Evolutionary conservation across 108 stramenopile genomes (phyloP), one percentile per base, ranked within the genome.

Genomic region (Nitzschia putrida): DNA sequence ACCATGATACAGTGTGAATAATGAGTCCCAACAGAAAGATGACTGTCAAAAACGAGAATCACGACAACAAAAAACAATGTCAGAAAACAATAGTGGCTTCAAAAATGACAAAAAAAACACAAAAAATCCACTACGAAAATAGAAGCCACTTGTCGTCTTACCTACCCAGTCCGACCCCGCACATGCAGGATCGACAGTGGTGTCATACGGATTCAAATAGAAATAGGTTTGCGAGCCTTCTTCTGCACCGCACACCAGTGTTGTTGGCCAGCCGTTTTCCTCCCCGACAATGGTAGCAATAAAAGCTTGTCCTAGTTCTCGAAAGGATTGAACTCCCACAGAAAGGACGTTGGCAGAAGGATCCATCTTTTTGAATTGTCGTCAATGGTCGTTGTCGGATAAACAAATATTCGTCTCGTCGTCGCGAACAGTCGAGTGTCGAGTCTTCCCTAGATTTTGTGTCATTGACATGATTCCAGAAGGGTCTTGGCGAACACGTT

Each of bases 121-220:
- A n/a, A n/a, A n/a, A n/a, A n/a, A n/a, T n/a, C n/a, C 44, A 44
- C 44, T 44, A 44, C 9, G 13, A 13, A 44, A 12, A 21, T 10
- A n/a, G 1, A 2, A 43, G 10, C 12, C 1, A 29, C 38, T 12
- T 10, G 13, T 42, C n/a, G 16, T 13, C 68, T 56, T 47, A 69
- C 68, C 68, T 16, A 72, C 23, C 49, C 26, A 72, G 29, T 72
- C 71, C 16, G 49, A 21, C 12, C 71, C 71, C 0, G 71, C 71
- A 64, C 71, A 72, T 56, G 25, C 61, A 18, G 47, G 47, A 49
- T 49, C 47, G n/a, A 49, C 18, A 13, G 45, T 5, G 10, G 39
- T 23, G n/a, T 49, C 61, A 64, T 29, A 72, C 7, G 71, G 61
- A 54, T 61, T 29, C 53, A 72, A 43, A 54, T 40, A 64, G 49